Base-by-base conservation (phyloP, 305 asterid species). In the Solanum hybrid region DNA sequence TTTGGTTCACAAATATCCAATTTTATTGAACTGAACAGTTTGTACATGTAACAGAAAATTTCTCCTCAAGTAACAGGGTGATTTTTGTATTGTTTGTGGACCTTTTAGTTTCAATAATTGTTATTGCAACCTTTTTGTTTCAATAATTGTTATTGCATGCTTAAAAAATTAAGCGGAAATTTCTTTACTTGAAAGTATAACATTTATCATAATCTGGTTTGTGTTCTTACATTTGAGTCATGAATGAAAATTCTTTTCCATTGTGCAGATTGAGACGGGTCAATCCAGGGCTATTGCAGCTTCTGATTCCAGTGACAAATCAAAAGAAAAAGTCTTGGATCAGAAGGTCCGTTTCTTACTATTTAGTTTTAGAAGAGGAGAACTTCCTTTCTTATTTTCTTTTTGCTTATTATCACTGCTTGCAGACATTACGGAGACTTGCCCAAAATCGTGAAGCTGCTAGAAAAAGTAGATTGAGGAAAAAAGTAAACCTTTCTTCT, bases 401-500 rank as follows among this genome's bases (percentile, higher is more conserved):
- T 88, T 17, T 87, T 78, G 86, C 87, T 80, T 56, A 37, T 91
- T 89, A 75, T 85, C 80, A 88, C 78, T 78, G 45, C 88, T 66
- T 86, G 40, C 98, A 97, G 99, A 94, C 98, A 19, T 90, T 93
- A 88, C 96, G 99, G 86, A 94, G 99, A 90, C 98, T 97, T 84
- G 99, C 99, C 86, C 99, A 97, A 91, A 97, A 97, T 89, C 99
- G 99, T 86, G 99, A 97, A 95, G 99, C 99, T 90, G 99, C 99
- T 66, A 93, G 99, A 89, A 97, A 97, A 93, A 97, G 99, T 91
- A 94, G 99, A 86, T 92, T 97, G 90, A 94, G 99, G 91, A 97
- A 97, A 93, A 97, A 97, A 92, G 99, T 96, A 92, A 22, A 91
- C 88, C 87, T n/a, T 92, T 92, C 76, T 56, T 89, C 69, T 87